phyloP scores from a whole-genome alignment of 179 eudicot species.

The Camellia oleifera region DNA sequence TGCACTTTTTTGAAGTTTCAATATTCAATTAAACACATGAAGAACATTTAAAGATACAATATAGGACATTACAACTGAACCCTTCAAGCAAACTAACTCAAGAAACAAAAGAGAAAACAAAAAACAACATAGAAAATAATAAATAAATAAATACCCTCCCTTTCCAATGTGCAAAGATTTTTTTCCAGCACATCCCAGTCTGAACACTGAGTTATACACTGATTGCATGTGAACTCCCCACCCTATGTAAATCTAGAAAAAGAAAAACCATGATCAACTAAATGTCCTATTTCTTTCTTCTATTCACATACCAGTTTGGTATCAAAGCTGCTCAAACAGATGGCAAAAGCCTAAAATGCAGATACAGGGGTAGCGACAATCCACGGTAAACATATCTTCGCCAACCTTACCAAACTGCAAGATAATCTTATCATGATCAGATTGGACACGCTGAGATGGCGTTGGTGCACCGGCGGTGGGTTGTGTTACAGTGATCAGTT shows the following conservation, averaged over 20 bases:
- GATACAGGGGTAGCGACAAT: constrained; percentile 56
- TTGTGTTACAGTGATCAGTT: constrained; percentile 44
- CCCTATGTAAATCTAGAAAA: neutral
- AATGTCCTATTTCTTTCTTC: neutral
- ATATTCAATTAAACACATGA: neutral
- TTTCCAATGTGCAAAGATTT: neutral
- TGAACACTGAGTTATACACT: neutral
- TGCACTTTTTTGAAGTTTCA: neutral
- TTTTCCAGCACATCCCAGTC: neutral
- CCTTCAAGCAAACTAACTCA: neutral
- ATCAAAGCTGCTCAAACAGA: constrained; percentile 62
- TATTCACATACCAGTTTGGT: constrained; percentile 66
- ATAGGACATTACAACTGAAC: neutral
- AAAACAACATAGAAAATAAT: too few species aligned
- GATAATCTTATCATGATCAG: constrained; percentile 54
- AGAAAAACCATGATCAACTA: neutral
- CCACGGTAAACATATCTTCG: constrained; percentile 67
- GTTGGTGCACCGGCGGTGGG: constrained; percentile 35
- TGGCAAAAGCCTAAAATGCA: constrained; percentile 61
- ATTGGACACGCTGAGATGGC: constrained; percentile 24
- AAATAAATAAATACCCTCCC: neutral
- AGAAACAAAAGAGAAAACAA: neutral
- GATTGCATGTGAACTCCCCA: neutral
- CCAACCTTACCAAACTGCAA: constrained; percentile 59
- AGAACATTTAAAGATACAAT: neutral